These are phyloP conservation scores for Beta corolliflora DNA, from an alignment of 179 eudicot species.

Conservation along the genomic window DNA sequence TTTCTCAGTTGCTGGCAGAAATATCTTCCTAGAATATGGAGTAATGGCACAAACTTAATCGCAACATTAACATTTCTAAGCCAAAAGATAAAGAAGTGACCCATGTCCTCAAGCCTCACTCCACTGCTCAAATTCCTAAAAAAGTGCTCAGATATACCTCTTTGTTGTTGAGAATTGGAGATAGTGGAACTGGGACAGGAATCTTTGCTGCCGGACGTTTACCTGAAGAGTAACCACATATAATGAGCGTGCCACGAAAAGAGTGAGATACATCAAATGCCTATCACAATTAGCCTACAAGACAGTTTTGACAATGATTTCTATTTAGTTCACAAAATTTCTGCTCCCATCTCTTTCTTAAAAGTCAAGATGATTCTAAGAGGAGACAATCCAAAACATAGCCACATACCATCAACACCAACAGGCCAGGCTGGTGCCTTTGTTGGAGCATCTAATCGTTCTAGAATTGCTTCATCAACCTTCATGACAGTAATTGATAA, in stretches of 20 bases:
- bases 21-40: not conserved
- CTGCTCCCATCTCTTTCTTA: not conserved
- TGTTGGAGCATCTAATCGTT: slow-evolving; percentile 81
- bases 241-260: slow-evolving; percentile 22
- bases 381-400: not conserved
- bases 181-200: slow-evolving; percentile 80
- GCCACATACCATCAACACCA: slow-evolving; percentile 74
- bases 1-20: not conserved
- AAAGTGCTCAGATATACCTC: slow-evolving; percentile 50
- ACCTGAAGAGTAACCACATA: slow-evolving; percentile 49
- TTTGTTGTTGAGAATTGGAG: slow-evolving; percentile 43
- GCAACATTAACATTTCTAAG: not conserved
- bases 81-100: not conserved
- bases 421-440: slow-evolving; percentile 96
- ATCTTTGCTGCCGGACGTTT: slow-evolving; percentile 84
- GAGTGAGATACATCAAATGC: not conserved
- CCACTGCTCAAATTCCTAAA: slow-evolving; percentile 6
- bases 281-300: not conserved
- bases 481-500: slow-evolving; percentile 88
- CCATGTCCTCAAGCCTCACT: not conserved
- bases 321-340: not conserved
- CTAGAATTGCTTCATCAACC: slow-evolving; percentile 71
- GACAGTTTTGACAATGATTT: not conserved
- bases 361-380: not conserved
- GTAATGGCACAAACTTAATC: not conserved